Conservation (phyloP, 345 rosid species). For the Salix viminalis region DNA sequence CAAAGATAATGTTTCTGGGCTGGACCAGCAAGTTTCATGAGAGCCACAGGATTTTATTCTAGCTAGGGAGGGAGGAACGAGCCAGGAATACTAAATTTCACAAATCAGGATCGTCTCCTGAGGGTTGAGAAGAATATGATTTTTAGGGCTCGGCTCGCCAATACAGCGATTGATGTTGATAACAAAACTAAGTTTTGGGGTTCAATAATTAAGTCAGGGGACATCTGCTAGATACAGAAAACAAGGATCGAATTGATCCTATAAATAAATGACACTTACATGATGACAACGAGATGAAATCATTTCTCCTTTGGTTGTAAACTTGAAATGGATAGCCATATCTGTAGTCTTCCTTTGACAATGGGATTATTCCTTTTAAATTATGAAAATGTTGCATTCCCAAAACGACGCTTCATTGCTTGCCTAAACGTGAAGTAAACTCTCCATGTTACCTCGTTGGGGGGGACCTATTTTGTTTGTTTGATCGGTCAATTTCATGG, state of each 20-base stretch:
- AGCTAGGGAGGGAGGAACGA: background rate
- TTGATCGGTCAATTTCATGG: too few relatives aligned
- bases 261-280: background rate
- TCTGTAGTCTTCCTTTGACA: background rate
- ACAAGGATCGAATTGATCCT: background rate
- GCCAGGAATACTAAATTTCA: background rate
- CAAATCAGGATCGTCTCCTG: background rate
- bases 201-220: conserved; percentile 4
- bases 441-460: background rate
- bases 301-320: background rate
- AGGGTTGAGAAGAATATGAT: background rate
- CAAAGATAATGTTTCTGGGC: background rate
- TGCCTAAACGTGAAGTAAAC: background rate
- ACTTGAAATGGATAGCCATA: background rate
- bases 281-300: background rate
- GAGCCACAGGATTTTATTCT: background rate
- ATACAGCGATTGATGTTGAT: conserved; percentile 26
- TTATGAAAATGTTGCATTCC: background rate
- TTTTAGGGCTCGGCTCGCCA: conserved; percentile 6
- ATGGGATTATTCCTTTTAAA: background rate
- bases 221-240: background rate
- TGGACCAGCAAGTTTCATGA: background rate
- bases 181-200: conserved; percentile 10
- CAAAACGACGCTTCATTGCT: background rate
- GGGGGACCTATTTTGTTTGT: background rate